Evolutionary conservation across 129 eudicot species (phyloP).

Genomic region (Cynara cardunculus): DNA sequence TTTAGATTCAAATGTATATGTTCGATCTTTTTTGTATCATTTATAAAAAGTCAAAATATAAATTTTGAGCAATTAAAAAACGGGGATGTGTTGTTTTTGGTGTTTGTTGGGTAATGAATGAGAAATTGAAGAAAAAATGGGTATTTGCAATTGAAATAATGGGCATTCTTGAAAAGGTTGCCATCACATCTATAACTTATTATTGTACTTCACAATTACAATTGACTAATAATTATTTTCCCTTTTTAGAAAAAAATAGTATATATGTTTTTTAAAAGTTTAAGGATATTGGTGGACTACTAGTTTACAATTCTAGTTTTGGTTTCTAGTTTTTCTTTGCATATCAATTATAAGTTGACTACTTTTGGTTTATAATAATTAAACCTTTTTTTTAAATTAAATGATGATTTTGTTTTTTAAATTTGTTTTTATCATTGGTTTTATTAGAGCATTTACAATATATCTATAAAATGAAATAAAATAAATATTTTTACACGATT

Average conservation of each 20-base stretch:
- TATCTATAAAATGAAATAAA: not conserved
- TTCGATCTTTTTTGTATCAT: not conserved
- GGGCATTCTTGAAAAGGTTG: conserved; percentile 47
- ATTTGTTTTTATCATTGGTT: not conserved
- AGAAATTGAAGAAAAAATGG: conserved; percentile 32
- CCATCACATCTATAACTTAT: conserved; percentile 34
- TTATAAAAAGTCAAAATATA: not conserved
- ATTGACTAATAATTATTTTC: conserved; percentile 31
- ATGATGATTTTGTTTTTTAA: not conserved
- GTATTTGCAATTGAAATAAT: conserved; percentile 29
- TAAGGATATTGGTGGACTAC: conserved; percentile 11
- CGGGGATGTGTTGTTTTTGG: conserved; percentile 29
- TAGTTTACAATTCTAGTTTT: conserved; percentile 17
- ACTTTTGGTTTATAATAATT: conserved; percentile 2
- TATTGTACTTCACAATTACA: conserved; percentile 27
- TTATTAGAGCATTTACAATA: not conserved
- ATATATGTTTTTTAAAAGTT: conserved; percentile 11
- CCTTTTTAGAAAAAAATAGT: not conserved
- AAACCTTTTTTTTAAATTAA: not conserved
- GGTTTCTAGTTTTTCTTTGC: conserved; percentile 3
- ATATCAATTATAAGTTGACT: not conserved
- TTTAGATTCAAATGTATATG: not conserved
- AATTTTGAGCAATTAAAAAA: conserved; percentile 5
- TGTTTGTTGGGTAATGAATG: conserved; percentile 40
- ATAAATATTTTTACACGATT: not conserved